Percentiles rank a stretch among this genome's conserved stretches.
phyloP scores from a whole-genome alignment of 1,284 basidiomycete species.

The Sporisorium graminicola region DNA sequence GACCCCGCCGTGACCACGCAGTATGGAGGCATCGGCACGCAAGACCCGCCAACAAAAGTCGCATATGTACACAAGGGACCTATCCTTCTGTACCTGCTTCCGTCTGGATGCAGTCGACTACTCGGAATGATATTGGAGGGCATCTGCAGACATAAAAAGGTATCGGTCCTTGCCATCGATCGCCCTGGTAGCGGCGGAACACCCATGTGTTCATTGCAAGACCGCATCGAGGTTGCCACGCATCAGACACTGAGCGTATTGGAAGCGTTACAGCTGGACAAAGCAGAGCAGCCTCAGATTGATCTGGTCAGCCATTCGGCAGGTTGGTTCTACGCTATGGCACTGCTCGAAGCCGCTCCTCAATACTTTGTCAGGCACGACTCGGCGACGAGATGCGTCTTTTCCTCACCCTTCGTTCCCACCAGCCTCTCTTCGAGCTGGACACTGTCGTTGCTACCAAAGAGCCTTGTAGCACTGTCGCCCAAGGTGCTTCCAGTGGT shows the following conservation, averaged over 20 bases:
- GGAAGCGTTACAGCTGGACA: slow-evolving; percentile 23
- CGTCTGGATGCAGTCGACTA: slow-evolving; percentile 19
- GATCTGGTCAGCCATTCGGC: slow-evolving; percentile 20
- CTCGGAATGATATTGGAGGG: slow-evolving; percentile 21
- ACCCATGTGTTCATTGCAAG: slow-evolving; percentile 6
- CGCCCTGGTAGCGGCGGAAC: slow-evolving; percentile 27
- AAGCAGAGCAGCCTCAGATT: slow-evolving; percentile 4
- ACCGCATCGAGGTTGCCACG: slow-evolving; percentile 12
- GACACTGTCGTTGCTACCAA: slow-evolving; percentile 18
- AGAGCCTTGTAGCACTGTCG: slow-evolving; percentile 17
- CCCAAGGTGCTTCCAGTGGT: slow-evolving; percentile 18
- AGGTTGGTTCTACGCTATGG: slow-evolving; percentile 23
- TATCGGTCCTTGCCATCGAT: slow-evolving; percentile 27
- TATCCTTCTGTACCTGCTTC: slow-evolving; percentile 21
- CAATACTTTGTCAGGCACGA: slow-evolving; percentile 15
- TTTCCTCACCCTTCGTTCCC: slow-evolving; percentile 24
- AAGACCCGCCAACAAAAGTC: background rate
- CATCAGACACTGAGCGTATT: slow-evolving; percentile 21
- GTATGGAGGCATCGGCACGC: slow-evolving; percentile 9
- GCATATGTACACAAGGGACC: slow-evolving; percentile 16
- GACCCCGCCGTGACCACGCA: slow-evolving; percentile 11
- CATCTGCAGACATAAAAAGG: slow-evolving; percentile 9
- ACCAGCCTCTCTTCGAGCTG: slow-evolving; percentile 22
- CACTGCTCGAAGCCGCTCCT: slow-evolving; percentile 21
- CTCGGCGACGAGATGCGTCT: slow-evolving; percentile 10